Evolutionary conservation across 441 rosid genomes (phyloP).

Genomic region (Jatropha multifida): DNA sequence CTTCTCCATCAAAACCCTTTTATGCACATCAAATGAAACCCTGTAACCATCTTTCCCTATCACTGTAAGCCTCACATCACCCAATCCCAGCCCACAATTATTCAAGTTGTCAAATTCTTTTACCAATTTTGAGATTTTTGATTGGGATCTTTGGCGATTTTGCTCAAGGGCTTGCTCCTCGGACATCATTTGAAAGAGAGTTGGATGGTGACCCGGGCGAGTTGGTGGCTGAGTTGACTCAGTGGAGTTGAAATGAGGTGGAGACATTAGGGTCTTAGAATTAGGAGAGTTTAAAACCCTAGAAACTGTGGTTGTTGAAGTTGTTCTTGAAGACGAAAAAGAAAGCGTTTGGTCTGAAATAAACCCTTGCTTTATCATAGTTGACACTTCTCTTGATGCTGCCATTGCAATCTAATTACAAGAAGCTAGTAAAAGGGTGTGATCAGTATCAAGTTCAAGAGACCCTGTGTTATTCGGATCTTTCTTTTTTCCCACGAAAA

Average conservation of each 20-base stretch:
- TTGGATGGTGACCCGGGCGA: slow-evolving; percentile 43
- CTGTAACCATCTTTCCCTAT: slow-evolving; percentile 61
- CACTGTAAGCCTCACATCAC: slow-evolving; percentile 80
- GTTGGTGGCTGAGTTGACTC: slow-evolving; percentile 30
- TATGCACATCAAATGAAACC: slow-evolving; percentile 18
- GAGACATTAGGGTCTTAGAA: slow-evolving; percentile 29
- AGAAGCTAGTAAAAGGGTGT: no score
- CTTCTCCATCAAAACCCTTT: slow-evolving; percentile 61
- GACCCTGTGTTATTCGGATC: not conserved
- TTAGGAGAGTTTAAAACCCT: slow-evolving; percentile 23
- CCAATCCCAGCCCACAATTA: slow-evolving; percentile 37
- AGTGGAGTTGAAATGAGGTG: slow-evolving; percentile 21
- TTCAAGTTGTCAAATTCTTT: slow-evolving; percentile 47
- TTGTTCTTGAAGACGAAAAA: slow-evolving; percentile 62
- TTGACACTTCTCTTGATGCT: slow-evolving; percentile 78
- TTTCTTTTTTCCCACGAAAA: not conserved
- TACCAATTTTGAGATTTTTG: slow-evolving; percentile 55
- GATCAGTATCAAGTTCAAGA: not conserved
- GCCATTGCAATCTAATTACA: slow-evolving; percentile 40
- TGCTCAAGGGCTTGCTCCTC: slow-evolving; percentile 55
- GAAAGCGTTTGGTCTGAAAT: slow-evolving; percentile 67
- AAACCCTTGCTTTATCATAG: slow-evolving; percentile 93
- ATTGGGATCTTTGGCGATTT: slow-evolving; percentile 46
- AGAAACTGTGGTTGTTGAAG: slow-evolving; percentile 34
- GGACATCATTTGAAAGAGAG: slow-evolving; percentile 92